Base-by-base conservation (phyloP, 1,284 basidiomycete genomes). In the Athelia sp. region DNA sequence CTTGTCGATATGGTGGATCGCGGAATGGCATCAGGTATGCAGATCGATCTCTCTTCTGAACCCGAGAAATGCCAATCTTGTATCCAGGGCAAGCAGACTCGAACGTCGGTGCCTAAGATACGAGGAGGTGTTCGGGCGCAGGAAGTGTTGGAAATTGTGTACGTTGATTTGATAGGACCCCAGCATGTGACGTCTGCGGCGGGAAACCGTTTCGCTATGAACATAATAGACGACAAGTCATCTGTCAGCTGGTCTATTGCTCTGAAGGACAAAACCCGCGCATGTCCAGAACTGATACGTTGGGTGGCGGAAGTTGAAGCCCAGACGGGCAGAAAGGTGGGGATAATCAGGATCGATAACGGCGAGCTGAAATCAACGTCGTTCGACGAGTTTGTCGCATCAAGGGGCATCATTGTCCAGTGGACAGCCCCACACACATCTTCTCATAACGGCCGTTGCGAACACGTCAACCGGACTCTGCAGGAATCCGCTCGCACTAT, bases 141-240 rank as follows among this genome's bases (percentile, higher is more conserved):
- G 1, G 38, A 53, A 17, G 53, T 29, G 9, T 49, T 72, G 3
- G 65, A 58, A 8, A 57, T 56, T 1, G 56, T 71, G 2, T 68
- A 56, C 49, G 54, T 68, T 18, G 69, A 73, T 46, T 51, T 71
- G 8, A 54, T 54, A 0, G 67, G 69, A 0, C 60, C 58, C 1
- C 34, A 56, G 9, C 54, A 43, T 44, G 56, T 63, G 1, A 34
- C 15, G 3, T 69, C 70, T 1, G 43, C 49, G 0, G 55, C 49
- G 1, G 60, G 66, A 0, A 62, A 67, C 46, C 3, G 49, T 0
- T 71, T 69, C 49, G 46, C 61, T 0, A 62, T 73, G 55, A 61
- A 72, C 49, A 51, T 72, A 1, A 55, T 72, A 3, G 65, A 71
- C 51, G 64, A 73, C 36, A 62, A 43, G 45, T 59, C 63, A 0